Base-by-base conservation (phyloP, 2,329 filamentous ascomycete genomes). In the Plectosphaerella cucumerina region DNA sequence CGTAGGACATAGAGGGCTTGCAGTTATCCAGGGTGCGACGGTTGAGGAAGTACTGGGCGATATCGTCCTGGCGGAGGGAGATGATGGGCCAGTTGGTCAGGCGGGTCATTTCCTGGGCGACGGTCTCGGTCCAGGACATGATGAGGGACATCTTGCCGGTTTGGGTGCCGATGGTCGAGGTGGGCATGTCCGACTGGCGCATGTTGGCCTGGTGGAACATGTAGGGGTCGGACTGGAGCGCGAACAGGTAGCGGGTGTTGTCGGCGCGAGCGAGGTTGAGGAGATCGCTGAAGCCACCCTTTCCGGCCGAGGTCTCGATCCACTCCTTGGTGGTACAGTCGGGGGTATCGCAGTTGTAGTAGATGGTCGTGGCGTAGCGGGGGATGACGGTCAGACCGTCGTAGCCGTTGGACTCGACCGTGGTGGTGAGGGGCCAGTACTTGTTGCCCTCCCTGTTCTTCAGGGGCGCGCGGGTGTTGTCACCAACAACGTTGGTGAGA, bases 161-260 rank as follows among this genome's bases (percentile, higher is more conserved):
- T 12, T 73, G 65, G 15, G 72, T 70, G 51, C 80, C 80, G 47
- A 82, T 67, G 10, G 71, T 76, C 44, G 75, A 73, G 3, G 64
- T 60, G 3, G 65, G 62, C 48, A 75, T 70, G 49, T 78, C 80
- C 4, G 67, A 66, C 43, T 77, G 74, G 50, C 80, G 75, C 53
- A 81, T 59, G 60, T 86, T 85, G 51, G 80, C 80, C 66, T 85
- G 81, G 63, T 86, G 82, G 70, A 85, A 83, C 80, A 84, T 84
- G 69, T 76, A 55, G 23, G 72, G 67, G 46, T 81, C 80, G 55
- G 74, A 76, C 54, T 76, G 74, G 6, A 85, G 70, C 12, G 73
- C 75, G 35, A 85, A 71, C 20, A 85, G 66, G 58, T 84, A 76
- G 33, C 80, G 74, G 31, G 77, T 75, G 47, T 80, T 82, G 44